Conservation (phyloP, 108 stramenopile genomes). For the Stephanodiscus triporus region DNA sequence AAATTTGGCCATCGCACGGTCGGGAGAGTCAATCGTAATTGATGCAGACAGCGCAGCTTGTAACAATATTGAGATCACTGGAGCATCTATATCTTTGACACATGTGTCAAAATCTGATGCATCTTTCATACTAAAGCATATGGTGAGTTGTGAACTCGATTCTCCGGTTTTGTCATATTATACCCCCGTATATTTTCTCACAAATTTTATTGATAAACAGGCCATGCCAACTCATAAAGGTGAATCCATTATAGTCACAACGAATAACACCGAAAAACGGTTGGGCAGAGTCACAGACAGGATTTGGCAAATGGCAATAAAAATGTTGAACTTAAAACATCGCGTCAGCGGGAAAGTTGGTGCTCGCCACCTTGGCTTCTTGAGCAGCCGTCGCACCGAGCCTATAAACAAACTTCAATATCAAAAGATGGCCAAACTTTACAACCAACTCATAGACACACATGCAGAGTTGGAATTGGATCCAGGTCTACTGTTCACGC, state of each 20-base stretch:
- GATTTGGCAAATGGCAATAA: slow-evolving; percentile 41
- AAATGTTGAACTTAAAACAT: slow-evolving; percentile 27
- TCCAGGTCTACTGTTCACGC: slow-evolving; percentile 22
- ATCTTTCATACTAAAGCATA: slow-evolving; percentile 49
- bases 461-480: slow-evolving; percentile 49
- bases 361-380: neutral
- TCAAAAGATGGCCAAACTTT: slow-evolving; percentile 45
- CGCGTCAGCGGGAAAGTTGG: neutral
- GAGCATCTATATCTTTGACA: slow-evolving; percentile 40
- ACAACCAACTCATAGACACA: slow-evolving; percentile 56
- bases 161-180: slow-evolving; percentile 6
- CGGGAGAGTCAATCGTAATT: slow-evolving; percentile 67
- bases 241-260: slow-evolving; percentile 24
- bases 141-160: slow-evolving; percentile 17
- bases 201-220: slow-evolving; percentile 4
- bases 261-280: slow-evolving; percentile 23
- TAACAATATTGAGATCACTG: slow-evolving; percentile 25
- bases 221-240: slow-evolving; percentile 35
- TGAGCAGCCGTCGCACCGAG: neutral
- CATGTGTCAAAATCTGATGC: slow-evolving; percentile 31
- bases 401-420: slow-evolving; percentile 36
- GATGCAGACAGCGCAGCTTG: slow-evolving; percentile 10
- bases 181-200: neutral
- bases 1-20: slow-evolving; percentile 64
- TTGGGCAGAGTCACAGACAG: slow-evolving; percentile 14